phyloP scores from a whole-genome alignment of 306 rosid species.

The Trifolium dubium region DNA sequence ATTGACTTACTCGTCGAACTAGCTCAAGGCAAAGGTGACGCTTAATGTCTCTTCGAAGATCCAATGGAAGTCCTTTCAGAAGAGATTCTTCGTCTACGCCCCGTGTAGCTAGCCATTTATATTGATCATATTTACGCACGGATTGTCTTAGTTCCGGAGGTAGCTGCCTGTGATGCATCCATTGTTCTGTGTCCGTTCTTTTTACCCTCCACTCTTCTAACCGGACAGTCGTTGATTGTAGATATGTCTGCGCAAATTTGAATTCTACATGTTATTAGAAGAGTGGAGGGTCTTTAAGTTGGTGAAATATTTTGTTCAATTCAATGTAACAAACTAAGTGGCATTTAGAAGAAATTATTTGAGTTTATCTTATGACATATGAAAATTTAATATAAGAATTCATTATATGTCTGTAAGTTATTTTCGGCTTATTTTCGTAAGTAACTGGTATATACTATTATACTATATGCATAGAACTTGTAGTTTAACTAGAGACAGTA shows the following conservation, averaged over 20 bases:
- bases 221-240: constrained; percentile 73
- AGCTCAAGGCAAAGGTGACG: constrained; percentile 89
- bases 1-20: constrained; percentile 66
- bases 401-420: no score
- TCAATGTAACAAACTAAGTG: neutral
- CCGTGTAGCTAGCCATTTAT: constrained; percentile 80
- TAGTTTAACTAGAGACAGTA: neutral
- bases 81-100: constrained; percentile 81
- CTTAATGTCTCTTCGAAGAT: constrained; percentile 80
- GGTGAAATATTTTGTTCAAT: neutral
- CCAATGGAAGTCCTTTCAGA: constrained; percentile 67
- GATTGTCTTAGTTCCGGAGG: constrained; percentile 68
- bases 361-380: no score
- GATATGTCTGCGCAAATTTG: constrained; percentile 58
- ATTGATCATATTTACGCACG: constrained; percentile 74
- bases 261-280: neutral
- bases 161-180: constrained; percentile 87
- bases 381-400: no score
- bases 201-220: constrained; percentile 87
- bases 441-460: no score
- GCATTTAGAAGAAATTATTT: no score
- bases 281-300: neutral
- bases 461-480: neutral
- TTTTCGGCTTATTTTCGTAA: no score
- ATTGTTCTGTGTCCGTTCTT: constrained; percentile 82